Base-by-base conservation (phyloP, 106 monocot species). In the Xerophyta viscosa region DNA sequence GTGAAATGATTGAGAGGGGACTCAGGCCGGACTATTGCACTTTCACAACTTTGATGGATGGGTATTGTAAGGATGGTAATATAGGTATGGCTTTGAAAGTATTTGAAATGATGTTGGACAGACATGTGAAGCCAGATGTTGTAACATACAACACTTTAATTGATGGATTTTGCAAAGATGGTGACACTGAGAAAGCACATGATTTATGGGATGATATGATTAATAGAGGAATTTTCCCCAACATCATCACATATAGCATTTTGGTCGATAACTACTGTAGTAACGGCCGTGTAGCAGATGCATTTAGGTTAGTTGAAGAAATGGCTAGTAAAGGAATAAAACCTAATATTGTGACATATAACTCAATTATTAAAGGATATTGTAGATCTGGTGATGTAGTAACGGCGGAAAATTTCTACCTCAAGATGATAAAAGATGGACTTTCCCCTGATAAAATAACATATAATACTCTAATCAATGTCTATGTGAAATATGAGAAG, bases 131-230 rank as follows among this genome's bases (percentile, higher is more conserved):
- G 52, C 82, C 85, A 37, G 96, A 98, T 64, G 36, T 86, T 49
- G 76, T 98, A 14, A 80, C 96, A 18, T 98, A 90, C 52, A 98
- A 98, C 51, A 76, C 75, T 37, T 71, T 98, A 60, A 83, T 98
- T 60, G 85, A 76, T 74, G 96, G 89, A 12, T 79, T 77, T 20
- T 90, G 82, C 61, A 90, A 90, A 63, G 71, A 82, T 54, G 89
- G 86, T 24, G 71, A 86, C 37, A 64, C 64, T 29, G 82, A 74
- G 43, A 86, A 82, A 62, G 86, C 67, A 56, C 71, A 57, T 57
- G 70, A 77, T 37, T 39, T 98, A 48, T 86, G 83, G 85, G 78
- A 84, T 66, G 78, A 73, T 45, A 86, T 86, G 89, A 45, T 30
- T n/a, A 25, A 54, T 24, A 62, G 44, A 50, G 84, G 70, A 46